Evolutionary conservation across 2,329 filamentous ascomycete species (phyloP).

Genomic region (Volutella citrinella): DNA sequence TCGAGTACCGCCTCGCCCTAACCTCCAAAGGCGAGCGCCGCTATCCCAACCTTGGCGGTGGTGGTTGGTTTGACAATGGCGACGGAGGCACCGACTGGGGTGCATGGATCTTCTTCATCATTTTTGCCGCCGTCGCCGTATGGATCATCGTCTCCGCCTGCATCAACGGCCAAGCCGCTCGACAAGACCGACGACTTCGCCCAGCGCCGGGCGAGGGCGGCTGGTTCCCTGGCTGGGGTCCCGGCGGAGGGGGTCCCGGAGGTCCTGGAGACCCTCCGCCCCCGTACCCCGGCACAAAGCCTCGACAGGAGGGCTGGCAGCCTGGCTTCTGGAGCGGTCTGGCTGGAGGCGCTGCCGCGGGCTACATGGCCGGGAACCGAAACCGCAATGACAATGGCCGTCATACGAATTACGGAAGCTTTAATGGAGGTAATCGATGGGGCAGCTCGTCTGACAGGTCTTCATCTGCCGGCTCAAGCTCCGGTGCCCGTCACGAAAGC

Average conservation of each 20-base stretch:
- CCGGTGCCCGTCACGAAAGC: slow-evolving; percentile 57
- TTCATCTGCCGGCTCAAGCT: slow-evolving; percentile 35
- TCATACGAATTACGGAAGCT: slow-evolving; percentile 32
- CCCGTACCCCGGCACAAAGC: slow-evolving; percentile 39
- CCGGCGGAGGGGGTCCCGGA: slow-evolving; percentile 34
- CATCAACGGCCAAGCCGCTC: slow-evolving; percentile 12
- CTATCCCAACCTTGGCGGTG: slow-evolving; percentile 56
- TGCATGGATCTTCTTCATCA: slow-evolving; percentile 53
- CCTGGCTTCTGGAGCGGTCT: slow-evolving; percentile 74
- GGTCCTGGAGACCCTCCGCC: slow-evolving; percentile 49
- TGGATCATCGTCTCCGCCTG: slow-evolving; percentile 63
- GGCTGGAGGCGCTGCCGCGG: slow-evolving; percentile 66
- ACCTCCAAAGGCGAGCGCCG: slow-evolving; percentile 72
- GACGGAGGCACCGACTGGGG: slow-evolving; percentile 30
- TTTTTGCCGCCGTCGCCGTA: slow-evolving; percentile 57
- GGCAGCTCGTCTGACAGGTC: slow-evolving; percentile 29
- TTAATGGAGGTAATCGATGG: slow-evolving; percentile 29
- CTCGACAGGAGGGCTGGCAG: slow-evolving; percentile 52
- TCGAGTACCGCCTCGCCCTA: slow-evolving; percentile 79
- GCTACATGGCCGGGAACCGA: slow-evolving; percentile 59
- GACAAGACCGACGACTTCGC: slow-evolving; percentile 17
- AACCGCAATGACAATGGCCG: slow-evolving; percentile 31
- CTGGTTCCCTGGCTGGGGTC: slow-evolving; percentile 35
- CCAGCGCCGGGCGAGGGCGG: slow-evolving; percentile 39
- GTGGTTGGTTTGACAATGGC: slow-evolving; percentile 32